These are phyloP conservation scores for Lobosporangium transversale DNA, from an alignment of 192 early-diverging fungal genomes.

Conservation along the genomic window DNA sequence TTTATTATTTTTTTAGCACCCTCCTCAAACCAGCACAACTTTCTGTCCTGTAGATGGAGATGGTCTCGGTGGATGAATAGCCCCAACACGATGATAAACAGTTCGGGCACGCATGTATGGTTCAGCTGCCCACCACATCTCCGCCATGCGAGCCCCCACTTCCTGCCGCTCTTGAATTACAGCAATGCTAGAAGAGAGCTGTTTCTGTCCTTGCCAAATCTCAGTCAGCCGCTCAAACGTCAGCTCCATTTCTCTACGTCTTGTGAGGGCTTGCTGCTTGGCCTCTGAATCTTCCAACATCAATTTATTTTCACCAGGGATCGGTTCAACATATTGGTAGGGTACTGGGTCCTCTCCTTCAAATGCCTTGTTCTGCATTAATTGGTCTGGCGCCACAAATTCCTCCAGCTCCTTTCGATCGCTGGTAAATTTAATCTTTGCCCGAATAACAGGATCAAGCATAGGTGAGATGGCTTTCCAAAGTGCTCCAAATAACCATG, in stretches of 20 bases:
- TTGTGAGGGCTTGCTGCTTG: conserved; percentile 18
- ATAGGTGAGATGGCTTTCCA: conserved; percentile 85
- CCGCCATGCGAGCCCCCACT: conserved; percentile 33
- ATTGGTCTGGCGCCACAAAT: conserved; percentile 62
- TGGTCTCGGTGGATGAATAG: conserved; percentile 7
- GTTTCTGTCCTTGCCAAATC: conserved; percentile 51
- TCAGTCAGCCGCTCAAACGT: conserved; percentile 47
- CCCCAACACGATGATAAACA: conserved; percentile 39
- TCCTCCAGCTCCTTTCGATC: conserved; percentile 63
- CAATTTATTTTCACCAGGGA: conserved; percentile 14
- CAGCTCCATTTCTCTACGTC: conserved; percentile 40
- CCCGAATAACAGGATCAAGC: conserved; percentile 89
- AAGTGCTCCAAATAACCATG: conserved; percentile 82
- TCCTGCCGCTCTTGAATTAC: conserved; percentile 45
- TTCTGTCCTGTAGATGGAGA: too few species aligned
- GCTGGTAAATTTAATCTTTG: conserved; percentile 81
- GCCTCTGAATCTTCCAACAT: conserved; percentile 27
- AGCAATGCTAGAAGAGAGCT: conserved; percentile 34
- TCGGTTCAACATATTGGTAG: conserved; percentile 18
- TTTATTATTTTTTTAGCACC: too few species aligned
- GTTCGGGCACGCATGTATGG: conserved; percentile 37
- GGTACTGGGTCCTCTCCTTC: conserved; percentile 29
- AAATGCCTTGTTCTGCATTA: conserved; percentile 30
- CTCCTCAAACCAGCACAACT: too few species aligned
- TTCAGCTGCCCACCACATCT: conserved; percentile 37